These are phyloP conservation scores for Lenwebbia sp. DNA, from an alignment of 345 rosid species.

Conservation along the genomic window DNA sequence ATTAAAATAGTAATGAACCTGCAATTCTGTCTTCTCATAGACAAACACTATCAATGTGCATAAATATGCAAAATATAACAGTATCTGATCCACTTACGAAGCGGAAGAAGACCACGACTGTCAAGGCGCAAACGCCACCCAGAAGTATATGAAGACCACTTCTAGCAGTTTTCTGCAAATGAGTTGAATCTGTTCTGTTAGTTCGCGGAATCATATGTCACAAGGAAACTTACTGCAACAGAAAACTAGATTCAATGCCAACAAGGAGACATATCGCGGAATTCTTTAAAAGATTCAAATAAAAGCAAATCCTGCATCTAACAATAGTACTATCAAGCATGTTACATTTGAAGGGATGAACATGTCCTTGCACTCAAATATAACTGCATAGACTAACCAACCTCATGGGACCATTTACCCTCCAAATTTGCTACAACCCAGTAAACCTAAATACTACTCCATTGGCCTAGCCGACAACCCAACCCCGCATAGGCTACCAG, in stretches of 20 bases:
- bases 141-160: conserved; percentile 92
- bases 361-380: background rate
- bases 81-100: conserved; percentile 45
- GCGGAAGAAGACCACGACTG: conserved; percentile 86
- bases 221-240: background rate
- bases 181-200: background rate
- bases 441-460: background rate
- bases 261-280: background rate
- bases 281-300: background rate
- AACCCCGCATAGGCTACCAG: background rate
- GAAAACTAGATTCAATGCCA: background rate
- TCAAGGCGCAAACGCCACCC: conserved; percentile 83
- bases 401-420: background rate
- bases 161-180: conserved; percentile 72
- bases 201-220: background rate
- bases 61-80: background rate
- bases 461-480: background rate
- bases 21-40: background rate
- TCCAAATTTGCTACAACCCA: background rate
- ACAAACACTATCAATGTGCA: background rate
- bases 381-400: background rate
- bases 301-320: background rate
- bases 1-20: background rate
- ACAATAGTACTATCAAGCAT: background rate
- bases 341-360: background rate